phyloP scores from a whole-genome alignment of 108 stramenopile species.

The Epithemia pelagica region DNA sequence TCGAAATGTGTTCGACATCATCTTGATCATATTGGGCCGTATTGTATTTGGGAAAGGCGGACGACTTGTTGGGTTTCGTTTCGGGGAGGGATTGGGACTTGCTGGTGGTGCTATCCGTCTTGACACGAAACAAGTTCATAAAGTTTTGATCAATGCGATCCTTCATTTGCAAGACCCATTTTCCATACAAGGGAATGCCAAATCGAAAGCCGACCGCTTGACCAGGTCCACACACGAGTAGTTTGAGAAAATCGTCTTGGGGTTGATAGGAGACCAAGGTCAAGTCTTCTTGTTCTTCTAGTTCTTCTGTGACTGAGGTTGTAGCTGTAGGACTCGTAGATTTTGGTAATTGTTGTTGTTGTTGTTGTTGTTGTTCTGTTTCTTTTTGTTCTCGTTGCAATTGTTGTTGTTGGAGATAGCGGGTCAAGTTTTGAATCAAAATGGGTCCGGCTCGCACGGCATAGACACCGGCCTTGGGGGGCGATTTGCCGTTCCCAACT shows the following conservation, averaged over 20 bases:
- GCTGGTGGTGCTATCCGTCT: neutral
- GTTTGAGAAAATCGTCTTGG: slow-evolving; percentile 80
- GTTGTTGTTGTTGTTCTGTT: neutral
- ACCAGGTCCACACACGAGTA: slow-evolving; percentile 81
- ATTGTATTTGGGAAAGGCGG: neutral
- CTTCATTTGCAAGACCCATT: slow-evolving; percentile 84
- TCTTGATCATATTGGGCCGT: neutral
- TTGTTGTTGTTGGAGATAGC: slow-evolving; percentile 19
- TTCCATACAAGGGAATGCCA: slow-evolving; percentile 74
- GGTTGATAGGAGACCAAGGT: slow-evolving; percentile 41
- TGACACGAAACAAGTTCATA: slow-evolving; percentile 61
- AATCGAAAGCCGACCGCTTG: slow-evolving; percentile 84
- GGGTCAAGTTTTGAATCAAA: slow-evolving; percentile 64
- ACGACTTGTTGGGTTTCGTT: neutral
- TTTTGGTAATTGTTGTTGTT: neutral
- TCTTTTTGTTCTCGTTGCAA: neutral
- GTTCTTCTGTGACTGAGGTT: neutral
- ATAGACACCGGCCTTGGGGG: slow-evolving; percentile 87
- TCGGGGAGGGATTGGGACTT: neutral
- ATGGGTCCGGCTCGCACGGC: slow-evolving; percentile 83
- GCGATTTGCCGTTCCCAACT: slow-evolving; percentile 12
- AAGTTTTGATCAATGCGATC: slow-evolving; percentile 73
- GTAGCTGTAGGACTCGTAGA: neutral
- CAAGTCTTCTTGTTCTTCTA: neutral
- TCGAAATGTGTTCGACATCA: neutral